phyloP scores from a whole-genome alignment of 2,329 filamentous ascomycete species.

The Leptographium radiaticola region DNA sequence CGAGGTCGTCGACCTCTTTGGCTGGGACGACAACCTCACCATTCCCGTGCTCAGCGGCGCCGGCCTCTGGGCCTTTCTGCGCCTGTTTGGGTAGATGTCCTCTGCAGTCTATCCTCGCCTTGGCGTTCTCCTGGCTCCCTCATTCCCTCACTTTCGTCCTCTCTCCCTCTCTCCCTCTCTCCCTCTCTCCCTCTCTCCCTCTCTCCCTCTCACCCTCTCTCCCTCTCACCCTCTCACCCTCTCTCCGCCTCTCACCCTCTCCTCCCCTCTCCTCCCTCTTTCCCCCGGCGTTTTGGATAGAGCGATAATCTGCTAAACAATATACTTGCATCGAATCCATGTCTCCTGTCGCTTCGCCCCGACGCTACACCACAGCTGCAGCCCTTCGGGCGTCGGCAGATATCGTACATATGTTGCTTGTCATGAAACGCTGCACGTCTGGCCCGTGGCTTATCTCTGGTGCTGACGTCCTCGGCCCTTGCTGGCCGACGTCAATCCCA shows the following conservation, averaged over 20 bases:
- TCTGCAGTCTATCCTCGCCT: background rate
- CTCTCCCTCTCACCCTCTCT: background rate
- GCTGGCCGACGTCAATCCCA: no score
- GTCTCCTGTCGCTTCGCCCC: no score
- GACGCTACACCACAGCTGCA: no score
- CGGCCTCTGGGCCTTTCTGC: constrained; percentile 85
- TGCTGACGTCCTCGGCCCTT: no score
- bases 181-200: background rate
- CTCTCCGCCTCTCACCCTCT: background rate
- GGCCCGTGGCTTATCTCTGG: no score
- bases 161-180: background rate
- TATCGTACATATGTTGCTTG: no score
- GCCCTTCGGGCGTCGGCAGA: no score
- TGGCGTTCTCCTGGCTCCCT: background rate
- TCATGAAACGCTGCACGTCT: no score
- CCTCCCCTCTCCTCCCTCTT: no score
- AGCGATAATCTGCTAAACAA: no score
- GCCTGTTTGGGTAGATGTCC: constrained; percentile 55
- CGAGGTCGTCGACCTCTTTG: constrained; percentile 82
- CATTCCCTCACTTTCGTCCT: background rate
- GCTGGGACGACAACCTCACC: constrained; percentile 94
- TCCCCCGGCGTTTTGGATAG: no score
- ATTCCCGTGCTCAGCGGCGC: constrained; percentile 85
- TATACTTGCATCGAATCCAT: no score
- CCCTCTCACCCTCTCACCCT: background rate